These are phyloP conservation scores for Trichoderma guizhouense DNA, from an alignment of 2,329 filamentous ascomycete species.

Conservation along the genomic window DNA sequence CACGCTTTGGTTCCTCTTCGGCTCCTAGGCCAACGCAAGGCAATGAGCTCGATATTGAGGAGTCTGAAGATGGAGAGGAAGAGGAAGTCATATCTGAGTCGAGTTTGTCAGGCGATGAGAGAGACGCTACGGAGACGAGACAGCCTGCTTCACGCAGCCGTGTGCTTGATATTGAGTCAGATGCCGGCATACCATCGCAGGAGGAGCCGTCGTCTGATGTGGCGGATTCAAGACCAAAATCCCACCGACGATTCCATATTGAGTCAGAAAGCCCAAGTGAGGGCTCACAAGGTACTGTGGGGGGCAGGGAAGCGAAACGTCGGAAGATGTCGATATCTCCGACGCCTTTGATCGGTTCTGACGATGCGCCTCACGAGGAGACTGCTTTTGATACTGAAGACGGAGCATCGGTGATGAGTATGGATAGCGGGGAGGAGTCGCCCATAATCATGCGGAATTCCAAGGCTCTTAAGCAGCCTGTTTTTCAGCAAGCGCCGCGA, in stretches of 20 bases:
- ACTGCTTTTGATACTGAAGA: neutral
- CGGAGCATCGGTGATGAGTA: neutral
- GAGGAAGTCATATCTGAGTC: constrained; percentile 18
- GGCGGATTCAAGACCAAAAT: neutral
- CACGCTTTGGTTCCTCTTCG: constrained; percentile 37
- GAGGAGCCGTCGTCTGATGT: neutral
- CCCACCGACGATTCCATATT: neutral
- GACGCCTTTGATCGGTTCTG: constrained; percentile 19
- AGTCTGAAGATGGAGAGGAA: constrained; percentile 30
- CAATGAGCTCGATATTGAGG: constrained; percentile 32
- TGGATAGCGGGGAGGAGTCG: neutral
- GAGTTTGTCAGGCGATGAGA: constrained; percentile 12
- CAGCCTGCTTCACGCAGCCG: constrained; percentile 22
- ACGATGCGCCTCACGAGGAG: neutral
- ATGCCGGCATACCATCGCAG: constrained; percentile 22
- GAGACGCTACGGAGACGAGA: constrained; percentile 6
- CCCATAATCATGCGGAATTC: neutral
- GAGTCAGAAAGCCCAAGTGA: neutral
- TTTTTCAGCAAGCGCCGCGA: constrained; percentile 38
- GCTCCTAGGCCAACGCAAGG: constrained; percentile 29
- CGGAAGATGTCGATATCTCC: constrained; percentile 31
- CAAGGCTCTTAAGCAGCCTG: constrained; percentile 32
- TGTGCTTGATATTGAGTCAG: constrained; percentile 31
- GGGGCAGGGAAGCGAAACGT: constrained; percentile 27
- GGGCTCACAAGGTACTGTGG: neutral